Conservation (phyloP, 73 alveolate genomes). For the Symbiodinium pilosum region DNA sequence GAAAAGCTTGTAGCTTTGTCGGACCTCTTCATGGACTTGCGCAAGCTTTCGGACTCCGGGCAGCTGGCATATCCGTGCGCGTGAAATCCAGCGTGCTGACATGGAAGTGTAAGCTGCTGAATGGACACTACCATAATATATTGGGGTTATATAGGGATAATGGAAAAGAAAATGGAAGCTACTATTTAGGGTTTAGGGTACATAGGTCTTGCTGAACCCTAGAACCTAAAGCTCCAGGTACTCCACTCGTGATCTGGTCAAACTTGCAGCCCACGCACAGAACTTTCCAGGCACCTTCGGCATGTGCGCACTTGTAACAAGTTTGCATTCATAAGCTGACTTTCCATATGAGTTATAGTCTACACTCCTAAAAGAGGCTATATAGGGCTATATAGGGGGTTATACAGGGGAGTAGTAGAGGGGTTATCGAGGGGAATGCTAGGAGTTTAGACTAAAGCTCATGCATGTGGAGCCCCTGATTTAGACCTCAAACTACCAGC, state of each 20-base stretch:
- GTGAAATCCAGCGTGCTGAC: not conserved
- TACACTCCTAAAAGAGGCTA: too few species aligned
- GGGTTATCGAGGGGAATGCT: too few species aligned
- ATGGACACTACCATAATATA: not conserved
- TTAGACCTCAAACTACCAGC: too few species aligned
- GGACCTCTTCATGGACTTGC: conserved; percentile 30
- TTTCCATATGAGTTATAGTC: not conserved
- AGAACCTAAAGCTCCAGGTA: conserved; percentile 10
- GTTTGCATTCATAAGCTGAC: not conserved
- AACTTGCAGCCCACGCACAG: conserved; percentile 53
- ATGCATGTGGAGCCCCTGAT: too few species aligned
- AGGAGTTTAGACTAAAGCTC: too few species aligned
- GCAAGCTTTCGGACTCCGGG: conserved; percentile 23
- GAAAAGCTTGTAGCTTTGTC: conserved; percentile 26
- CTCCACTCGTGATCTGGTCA: conserved; percentile 69
- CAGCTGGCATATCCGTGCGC: conserved; percentile 36
- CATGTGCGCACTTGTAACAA: not conserved
- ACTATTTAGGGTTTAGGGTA: too few species aligned
- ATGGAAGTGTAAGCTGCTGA: too few species aligned
- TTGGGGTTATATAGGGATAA: not conserved
- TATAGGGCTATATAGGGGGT: too few species aligned
- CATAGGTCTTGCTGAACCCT: not conserved
- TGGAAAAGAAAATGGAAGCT: too few species aligned
- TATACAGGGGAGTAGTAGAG: too few species aligned
- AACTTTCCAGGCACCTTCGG: conserved; percentile 26